Conservation (phyloP, 2,329 filamentous ascomycete genomes). For the Alternaria solani region DNA sequence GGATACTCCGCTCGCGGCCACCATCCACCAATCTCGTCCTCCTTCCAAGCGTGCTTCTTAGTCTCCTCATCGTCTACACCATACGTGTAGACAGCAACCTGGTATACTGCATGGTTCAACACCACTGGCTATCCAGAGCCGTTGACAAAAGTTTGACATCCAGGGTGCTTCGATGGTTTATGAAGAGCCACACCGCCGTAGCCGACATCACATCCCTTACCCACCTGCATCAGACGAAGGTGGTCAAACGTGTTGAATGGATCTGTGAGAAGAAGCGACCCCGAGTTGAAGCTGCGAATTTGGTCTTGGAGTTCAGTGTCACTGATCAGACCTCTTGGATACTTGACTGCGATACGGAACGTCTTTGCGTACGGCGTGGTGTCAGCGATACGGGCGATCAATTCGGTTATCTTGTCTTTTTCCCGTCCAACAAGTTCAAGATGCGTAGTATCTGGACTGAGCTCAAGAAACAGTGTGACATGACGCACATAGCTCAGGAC, state of each 20-base stretch:
- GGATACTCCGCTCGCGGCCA: background rate
- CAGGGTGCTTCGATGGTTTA: background rate
- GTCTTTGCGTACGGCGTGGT: background rate
- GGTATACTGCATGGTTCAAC: background rate
- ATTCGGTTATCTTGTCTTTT: background rate
- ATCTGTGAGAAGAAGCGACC: no score
- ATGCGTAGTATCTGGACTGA: background rate
- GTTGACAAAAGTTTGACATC: background rate
- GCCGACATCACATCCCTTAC: background rate
- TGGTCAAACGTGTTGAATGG: no score
- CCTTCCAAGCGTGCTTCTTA: background rate
- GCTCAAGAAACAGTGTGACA: background rate
- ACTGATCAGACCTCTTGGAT: no score
- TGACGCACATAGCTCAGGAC: background rate
- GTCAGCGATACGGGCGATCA: background rate
- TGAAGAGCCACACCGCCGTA: background rate
- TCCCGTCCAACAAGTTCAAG: background rate
- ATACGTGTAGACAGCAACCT: background rate
- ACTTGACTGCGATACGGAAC: no score
- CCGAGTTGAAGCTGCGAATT: no score
- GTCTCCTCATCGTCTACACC: background rate
- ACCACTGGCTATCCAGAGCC: background rate
- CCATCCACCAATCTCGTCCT: background rate
- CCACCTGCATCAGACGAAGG: no score
- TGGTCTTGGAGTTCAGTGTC: no score